Base-by-base conservation (phyloP, 805 yeast species). In the Wickerhamiella domercqiae region DNA sequence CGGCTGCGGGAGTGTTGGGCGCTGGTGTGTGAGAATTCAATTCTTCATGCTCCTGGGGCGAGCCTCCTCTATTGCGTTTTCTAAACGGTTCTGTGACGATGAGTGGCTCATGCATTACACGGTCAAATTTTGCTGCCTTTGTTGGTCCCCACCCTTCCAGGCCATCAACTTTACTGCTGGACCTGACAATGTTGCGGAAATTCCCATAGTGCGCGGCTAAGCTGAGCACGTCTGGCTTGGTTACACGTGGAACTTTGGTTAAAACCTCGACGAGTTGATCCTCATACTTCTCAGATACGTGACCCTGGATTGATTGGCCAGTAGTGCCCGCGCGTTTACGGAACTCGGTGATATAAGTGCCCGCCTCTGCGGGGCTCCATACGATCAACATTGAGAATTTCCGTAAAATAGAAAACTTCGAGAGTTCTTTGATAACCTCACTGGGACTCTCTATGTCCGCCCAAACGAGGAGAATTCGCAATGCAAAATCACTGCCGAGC, bases 361-460 rank as follows among this genome's bases (percentile, higher is more conserved):
- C 67, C 1, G 64, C 64, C 40, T 62, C 68, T 22, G 46, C 51
- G 13, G 40, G 42, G 35, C 51, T 47, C 61, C 64, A 57, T 5
- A 61, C 53, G 18, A 60, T 50, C 3, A 62, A 32, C 13, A 61
- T 35, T 2, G 65, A 48, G 32, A 57, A 44, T 17, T 53, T 56
- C 19, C 52, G 48, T 21, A 45, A 42, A 15, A 61, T 38, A 15
- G 57, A 45, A 18, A 54, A 47, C 39, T 49, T 53, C 17, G 62
- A 56, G 22, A 62, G 51, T 18, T 56, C 57, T 29, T 50, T 48
- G 6, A 62, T 32, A 1, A 58, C 43, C 9, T 50, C 62, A 4
- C 44, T 46, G 20, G 56, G 60, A 39, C 60, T 57, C 26, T 60
- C 66, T 20, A 60, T 50, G 31, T 61, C 65, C 3, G 61, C 56